phyloP scores from a whole-genome alignment of 768 basidiomycete genomes.

The Auriscalpium microsporum region DNA sequence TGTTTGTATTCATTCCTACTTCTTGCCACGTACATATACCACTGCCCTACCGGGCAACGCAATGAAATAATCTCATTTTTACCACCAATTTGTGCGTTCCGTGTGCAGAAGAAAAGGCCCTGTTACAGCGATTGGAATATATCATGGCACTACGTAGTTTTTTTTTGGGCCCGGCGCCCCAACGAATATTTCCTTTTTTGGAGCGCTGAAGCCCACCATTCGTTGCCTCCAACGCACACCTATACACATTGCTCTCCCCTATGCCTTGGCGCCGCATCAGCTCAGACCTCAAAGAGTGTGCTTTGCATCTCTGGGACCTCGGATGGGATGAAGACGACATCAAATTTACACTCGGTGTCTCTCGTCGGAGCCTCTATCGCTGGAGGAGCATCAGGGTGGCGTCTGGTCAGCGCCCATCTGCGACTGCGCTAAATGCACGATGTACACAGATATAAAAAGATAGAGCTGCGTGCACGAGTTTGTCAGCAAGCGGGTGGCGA shows the following conservation, averaged over 20 bases:
- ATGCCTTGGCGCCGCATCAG: not conserved
- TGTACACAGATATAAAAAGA: no score
- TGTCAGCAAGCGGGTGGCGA: no score
- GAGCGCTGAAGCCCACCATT: not conserved
- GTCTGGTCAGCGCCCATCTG: no score
- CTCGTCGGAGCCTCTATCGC: constrained; percentile 1
- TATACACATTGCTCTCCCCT: not conserved
- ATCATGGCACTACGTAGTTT: not conserved
- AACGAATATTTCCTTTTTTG: not conserved
- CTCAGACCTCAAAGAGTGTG: not conserved
- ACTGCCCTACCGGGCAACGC: no score
- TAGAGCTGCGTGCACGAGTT: no score
- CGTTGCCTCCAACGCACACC: not conserved
- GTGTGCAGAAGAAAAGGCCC: no score
- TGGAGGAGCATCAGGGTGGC: not conserved
- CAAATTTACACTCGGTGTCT: not conserved
- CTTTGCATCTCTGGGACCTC: not conserved
- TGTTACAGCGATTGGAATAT: not conserved
- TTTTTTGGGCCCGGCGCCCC: not conserved
- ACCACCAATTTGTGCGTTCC: no score
- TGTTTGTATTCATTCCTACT: no score
- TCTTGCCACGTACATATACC: no score
- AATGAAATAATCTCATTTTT: no score
- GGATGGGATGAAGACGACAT: not conserved
- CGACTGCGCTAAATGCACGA: no score